Base-by-base conservation (phyloP, 164 flowering plant species). In the Brasenia schreberi region DNA sequence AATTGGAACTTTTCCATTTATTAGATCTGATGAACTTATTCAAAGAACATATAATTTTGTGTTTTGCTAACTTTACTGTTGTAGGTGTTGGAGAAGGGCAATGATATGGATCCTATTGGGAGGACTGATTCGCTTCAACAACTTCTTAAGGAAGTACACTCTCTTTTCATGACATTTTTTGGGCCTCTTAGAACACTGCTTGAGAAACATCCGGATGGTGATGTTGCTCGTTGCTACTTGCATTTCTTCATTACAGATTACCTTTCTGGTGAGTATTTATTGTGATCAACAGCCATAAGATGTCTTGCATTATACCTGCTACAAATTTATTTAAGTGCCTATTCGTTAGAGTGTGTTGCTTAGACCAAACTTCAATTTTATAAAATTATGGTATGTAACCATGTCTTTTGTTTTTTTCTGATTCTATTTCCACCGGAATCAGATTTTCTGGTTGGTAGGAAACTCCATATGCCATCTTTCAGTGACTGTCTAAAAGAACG, bases 81-180 rank as follows among this genome's bases (percentile, higher is more conserved):
- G 65, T 75, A 94, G 99, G 81, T 92, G 19, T 89, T 90, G 68
- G 97, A 88, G 80, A 95, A 92, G 77, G 84, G 72, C 63, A 91
- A 83, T 71, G 94, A 87, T 71, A 43, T 78, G 52, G 97, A 88
- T 77, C 83, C 87, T 43, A 78, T 84, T 65, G 88, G 96, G 96
- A 72, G 91, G 67, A 70, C 71, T 78, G 94, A 81, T 72, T 89
- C 96, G 63, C 77, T 95, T 65, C 78, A 78, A 59, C 79, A 71
- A 64, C 81, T 95, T 77, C 97, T 95, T 63, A 85, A 85, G 70
- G 97, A 95, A 86, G 83, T 87, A 33, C 96, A 95, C 77, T 87
- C 92, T 63, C 97, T 95, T 66, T 95, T 95, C 60, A 69, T 80
- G 61, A 87, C 87, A 96, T 95, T 95, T 83, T 72, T 88, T 83